phyloP scores from a whole-genome alignment of 192 early-diverging fungal species.

The Coemansia sp. region DNA sequence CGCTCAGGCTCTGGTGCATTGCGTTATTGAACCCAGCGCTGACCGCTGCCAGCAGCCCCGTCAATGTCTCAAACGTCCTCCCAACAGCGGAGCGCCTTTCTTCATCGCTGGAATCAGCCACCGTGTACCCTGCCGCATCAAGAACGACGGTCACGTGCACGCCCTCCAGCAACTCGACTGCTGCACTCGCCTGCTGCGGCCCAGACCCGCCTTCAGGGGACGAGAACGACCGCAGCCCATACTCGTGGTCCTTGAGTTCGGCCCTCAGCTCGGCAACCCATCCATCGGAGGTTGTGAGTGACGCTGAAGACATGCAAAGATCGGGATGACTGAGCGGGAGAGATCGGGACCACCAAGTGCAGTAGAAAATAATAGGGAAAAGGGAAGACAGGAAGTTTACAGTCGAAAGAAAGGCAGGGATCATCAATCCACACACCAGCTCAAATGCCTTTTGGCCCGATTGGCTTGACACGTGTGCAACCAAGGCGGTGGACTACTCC shows the following conservation, averaged over 20 bases:
- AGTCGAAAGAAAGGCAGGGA: too few species aligned
- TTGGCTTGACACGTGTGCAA: too few species aligned
- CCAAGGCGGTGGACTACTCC: too few species aligned
- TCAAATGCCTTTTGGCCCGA: too few species aligned
- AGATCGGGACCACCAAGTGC: too few species aligned
- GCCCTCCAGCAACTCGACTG: constrained; percentile 18
- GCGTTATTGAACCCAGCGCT: constrained; percentile 29
- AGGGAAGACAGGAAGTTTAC: too few species aligned
- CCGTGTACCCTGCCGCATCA: constrained; percentile 20
- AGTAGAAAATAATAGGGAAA: too few species aligned
- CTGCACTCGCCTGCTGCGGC: constrained; percentile 5
- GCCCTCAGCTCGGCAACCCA: constrained; percentile 21
- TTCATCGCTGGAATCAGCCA: background rate
- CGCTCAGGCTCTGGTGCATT: constrained; percentile 27
- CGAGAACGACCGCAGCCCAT: constrained; percentile 23
- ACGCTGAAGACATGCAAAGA: too few species aligned
- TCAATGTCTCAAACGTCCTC: constrained; percentile 27
- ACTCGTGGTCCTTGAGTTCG: constrained; percentile 27
- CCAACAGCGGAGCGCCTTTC: background rate
- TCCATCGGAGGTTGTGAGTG: constrained; percentile 11
- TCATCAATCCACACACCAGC: too few species aligned
- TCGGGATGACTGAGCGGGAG: too few species aligned
- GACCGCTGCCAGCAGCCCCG: constrained; percentile 22
- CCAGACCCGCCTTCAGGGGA: background rate
- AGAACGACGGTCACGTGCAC: constrained; percentile 6